These are phyloP conservation scores for Clohesyomyces aquaticus DNA, from an alignment of 495 filamentous ascomycete genomes.

Conservation along the genomic window DNA sequence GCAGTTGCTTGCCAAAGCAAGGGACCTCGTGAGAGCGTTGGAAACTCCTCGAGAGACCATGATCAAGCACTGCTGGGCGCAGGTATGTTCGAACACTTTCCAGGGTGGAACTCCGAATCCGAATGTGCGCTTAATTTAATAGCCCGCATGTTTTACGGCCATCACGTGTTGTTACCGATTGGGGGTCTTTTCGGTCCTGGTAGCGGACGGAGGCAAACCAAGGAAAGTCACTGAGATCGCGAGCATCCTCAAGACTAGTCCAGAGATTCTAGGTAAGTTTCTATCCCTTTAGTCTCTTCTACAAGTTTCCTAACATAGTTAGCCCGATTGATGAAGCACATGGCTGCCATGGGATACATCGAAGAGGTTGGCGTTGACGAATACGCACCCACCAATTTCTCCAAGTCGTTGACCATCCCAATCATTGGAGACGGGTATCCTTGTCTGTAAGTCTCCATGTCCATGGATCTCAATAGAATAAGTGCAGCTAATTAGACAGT, in stretches of 20 bases:
- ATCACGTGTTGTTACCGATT: neutral
- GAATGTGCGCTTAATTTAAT: neutral
- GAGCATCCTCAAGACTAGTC: neutral
- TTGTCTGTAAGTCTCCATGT: conserved; percentile 7
- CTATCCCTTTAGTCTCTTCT: neutral
- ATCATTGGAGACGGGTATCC: conserved; percentile 20
- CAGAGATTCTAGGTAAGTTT: conserved; percentile 10
- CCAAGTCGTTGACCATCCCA: conserved; percentile 48
- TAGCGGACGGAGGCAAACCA: neutral
- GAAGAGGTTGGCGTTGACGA: conserved; percentile 50
- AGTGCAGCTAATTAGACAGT: neutral
- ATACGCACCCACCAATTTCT: conserved; percentile 53
- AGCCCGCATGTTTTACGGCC: conserved; percentile 9
- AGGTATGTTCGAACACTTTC: conserved; percentile 32
- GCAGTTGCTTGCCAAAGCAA: conserved; percentile 11
- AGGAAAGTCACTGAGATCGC: conserved; percentile 11
- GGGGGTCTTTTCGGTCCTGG: conserved; percentile 4
- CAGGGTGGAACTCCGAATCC: neutral
- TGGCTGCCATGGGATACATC: conserved; percentile 57
- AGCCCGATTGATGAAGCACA: conserved; percentile 53
- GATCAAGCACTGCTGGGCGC: conserved; percentile 50
- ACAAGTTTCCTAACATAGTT: neutral
- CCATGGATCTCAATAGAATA: neutral
- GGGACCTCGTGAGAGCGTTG: conserved; percentile 36
- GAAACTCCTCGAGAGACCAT: conserved; percentile 53